A percentile compares a stretch with the other conserved stretches of the same genome.
These are phyloP conservation scores for Alternaria metachromatica DNA, from an alignment of 2,329 filamentous ascomycete genomes.

Conservation along the genomic window DNA sequence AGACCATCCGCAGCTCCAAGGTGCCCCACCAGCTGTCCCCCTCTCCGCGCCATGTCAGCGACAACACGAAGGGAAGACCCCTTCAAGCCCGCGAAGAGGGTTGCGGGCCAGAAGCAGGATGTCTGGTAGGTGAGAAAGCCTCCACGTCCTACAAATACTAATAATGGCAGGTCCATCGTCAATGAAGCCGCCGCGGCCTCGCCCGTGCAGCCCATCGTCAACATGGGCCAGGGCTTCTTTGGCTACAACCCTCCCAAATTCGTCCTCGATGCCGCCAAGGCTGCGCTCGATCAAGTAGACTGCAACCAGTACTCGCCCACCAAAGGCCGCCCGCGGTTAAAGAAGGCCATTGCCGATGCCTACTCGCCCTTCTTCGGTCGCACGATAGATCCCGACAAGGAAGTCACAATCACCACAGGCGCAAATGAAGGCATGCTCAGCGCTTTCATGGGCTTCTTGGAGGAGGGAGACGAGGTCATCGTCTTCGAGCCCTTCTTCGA, in stretches of 20 bases:
- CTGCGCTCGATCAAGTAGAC: slow-evolving; percentile 86
- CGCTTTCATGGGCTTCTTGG: slow-evolving; percentile 97
- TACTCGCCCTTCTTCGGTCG: slow-evolving; percentile 91
- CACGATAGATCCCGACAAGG: slow-evolving; percentile 82
- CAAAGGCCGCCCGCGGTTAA: slow-evolving; percentile 87
- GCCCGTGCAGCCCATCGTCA: slow-evolving; percentile 69
- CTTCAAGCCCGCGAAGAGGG: slow-evolving; percentile 62
- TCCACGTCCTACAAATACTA: neutral
- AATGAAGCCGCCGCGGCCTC: slow-evolving; percentile 71
- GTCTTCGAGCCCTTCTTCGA: slow-evolving; percentile 99
- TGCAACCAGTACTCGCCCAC: slow-evolving; percentile 99
- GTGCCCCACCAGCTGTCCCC: slow-evolving; percentile 24
- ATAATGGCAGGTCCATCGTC: slow-evolving; percentile 63
- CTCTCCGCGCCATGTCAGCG: slow-evolving; percentile 45
- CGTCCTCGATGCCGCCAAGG: slow-evolving; percentile 88
- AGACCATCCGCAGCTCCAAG: slow-evolving; percentile 1
- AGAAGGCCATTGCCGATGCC: slow-evolving; percentile 89
- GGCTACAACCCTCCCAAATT: slow-evolving; percentile 95
- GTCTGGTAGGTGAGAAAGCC: slow-evolving; percentile 56
- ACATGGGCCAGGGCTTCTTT: slow-evolving; percentile 78
- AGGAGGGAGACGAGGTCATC: slow-evolving; percentile 94
- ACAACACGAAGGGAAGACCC: slow-evolving; percentile 47
- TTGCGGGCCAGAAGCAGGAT: slow-evolving; percentile 63
- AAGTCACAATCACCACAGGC: slow-evolving; percentile 92
- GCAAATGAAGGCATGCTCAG: slow-evolving; percentile 93